A percentile compares a stretch with the other conserved stretches of the same genome.
Evolutionary conservation across 192 early-diverging fungal genomes (phyloP).

Genomic region (Coemansia sp.): DNA sequence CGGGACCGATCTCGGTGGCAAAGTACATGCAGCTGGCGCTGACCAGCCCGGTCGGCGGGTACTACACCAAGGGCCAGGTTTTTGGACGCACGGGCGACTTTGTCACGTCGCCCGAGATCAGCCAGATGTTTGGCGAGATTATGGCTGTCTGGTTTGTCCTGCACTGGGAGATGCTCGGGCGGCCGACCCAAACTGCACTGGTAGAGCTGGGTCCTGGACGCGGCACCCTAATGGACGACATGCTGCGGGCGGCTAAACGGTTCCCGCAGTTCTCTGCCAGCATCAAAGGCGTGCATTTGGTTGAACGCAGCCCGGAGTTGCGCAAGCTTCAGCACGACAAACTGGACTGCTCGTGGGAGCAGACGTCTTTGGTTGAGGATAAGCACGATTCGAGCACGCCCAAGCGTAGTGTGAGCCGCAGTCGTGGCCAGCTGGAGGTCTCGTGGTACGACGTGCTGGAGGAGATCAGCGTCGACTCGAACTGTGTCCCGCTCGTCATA

Average conservation of each 20-base stretch:
- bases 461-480: conserved; percentile 41
- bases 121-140: conserved; percentile 97
- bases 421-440: conserved; percentile 19
- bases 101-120: conserved; percentile 94
- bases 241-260: conserved; percentile 69
- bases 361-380: conserved; percentile 7
- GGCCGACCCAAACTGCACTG: conserved; percentile 56
- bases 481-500: conserved; percentile 64
- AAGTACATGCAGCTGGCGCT: conserved; percentile 88
- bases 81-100: conserved; percentile 92
- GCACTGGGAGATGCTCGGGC: conserved; percentile 69
- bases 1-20: conserved; percentile 71
- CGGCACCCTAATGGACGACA: conserved; percentile 91
- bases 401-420: background rate
- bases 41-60: conserved; percentile 84
- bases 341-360: conserved; percentile 33
- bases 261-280: conserved; percentile 65
- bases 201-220: conserved; percentile 89
- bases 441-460: conserved; percentile 70
- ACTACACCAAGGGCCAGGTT: conserved; percentile 89
- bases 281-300: conserved; percentile 67
- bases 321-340: conserved; percentile 59
- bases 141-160: conserved; percentile 85
- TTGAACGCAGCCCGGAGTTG: conserved; percentile 81
- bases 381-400: conserved; percentile 6